phyloP scores from a whole-genome alignment of 768 basidiomycete genomes.

The Termitomyces sp. region DNA sequence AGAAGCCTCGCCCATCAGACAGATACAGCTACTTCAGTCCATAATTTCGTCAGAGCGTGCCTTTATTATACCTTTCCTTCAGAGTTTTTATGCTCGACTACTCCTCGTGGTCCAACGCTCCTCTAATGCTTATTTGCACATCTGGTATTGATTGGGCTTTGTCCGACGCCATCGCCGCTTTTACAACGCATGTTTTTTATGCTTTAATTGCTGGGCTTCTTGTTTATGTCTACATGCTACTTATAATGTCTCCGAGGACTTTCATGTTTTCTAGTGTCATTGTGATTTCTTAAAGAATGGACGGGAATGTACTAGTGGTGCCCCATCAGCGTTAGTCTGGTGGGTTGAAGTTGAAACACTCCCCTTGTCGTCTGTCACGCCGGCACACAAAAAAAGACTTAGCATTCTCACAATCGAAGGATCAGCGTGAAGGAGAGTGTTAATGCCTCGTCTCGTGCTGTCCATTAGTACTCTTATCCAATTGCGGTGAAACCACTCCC shows the following conservation, averaged over 20 bases:
- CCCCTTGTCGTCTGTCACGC: neutral
- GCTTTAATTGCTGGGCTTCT: neutral
- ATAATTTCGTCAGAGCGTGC: neutral
- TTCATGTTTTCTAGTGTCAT: neutral
- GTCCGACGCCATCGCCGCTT: constrained; percentile 6
- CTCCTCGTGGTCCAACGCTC: neutral
- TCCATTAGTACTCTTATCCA: too few relatives aligned
- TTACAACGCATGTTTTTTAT: constrained; percentile 3
- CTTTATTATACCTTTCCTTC: neutral
- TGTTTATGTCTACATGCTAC: neutral
- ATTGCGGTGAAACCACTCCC: too few relatives aligned
- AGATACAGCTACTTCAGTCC: neutral
- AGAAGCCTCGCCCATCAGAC: constrained; percentile 8
- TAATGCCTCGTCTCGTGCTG: too few relatives aligned
- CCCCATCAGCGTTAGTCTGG: neutral
- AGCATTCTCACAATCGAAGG: neutral
- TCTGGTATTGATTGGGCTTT: neutral
- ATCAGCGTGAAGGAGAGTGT: too few relatives aligned
- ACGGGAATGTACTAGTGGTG: neutral
- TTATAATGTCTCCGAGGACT: neutral
- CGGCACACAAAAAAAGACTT: neutral
- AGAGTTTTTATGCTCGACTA: neutral
- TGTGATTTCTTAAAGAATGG: neutral
- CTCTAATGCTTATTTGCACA: neutral
- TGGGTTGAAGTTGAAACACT: neutral